Evolutionary conservation across 2,329 filamentous ascomycete genomes (phyloP), one percentile per base, ranked within the genome.

Genomic region (Botryotinia calthae): DNA sequence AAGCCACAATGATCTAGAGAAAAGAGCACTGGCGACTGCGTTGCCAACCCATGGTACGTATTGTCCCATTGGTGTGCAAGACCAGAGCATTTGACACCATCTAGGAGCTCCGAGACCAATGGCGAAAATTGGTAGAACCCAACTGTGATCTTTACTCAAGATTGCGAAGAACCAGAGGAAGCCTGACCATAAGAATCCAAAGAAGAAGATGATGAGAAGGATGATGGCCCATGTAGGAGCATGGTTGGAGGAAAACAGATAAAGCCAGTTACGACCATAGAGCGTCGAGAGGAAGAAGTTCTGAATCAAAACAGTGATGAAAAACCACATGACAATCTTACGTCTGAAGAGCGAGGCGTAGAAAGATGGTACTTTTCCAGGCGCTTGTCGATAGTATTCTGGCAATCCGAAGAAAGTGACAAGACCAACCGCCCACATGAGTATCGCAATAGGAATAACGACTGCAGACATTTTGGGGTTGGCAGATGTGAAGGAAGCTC

Each of bases 71-170:
- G 86, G 86, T 12, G 86, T 88, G 9, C 86, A 87, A 18, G 86
- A 87, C 90, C 90, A 91, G 79, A 90, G 87, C 79, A 91, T 90
- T 79, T 92, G 90, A 14, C 86, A 86, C 89, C 89, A 92, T 74
- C 89, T 84, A 2, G 90, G 90, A 5, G 89, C 89, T 61, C 87
- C 88, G 20, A 92, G 85, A 22, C 89, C 89, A 73, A 91, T 88
- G 63, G 90, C 89, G 75, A 91, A 90, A 72, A 92, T 86, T 20
- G 89, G 89, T 7, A 92, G 82, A 76, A 91, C 87, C 90, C 90
- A 91, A 68, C 85, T 87, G 79, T 91, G 89, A 25, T 85, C 85
- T 75, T 86, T 86, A 25, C 87, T 87, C n/a, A 90, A 83, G 68
- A 82, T 80, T 16, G 84, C 85, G 76, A 91, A 87, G 70, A 84